phyloP scores from a whole-genome alignment of 2,329 filamentous ascomycete species.

The Fusarium sarcochroum region DNA sequence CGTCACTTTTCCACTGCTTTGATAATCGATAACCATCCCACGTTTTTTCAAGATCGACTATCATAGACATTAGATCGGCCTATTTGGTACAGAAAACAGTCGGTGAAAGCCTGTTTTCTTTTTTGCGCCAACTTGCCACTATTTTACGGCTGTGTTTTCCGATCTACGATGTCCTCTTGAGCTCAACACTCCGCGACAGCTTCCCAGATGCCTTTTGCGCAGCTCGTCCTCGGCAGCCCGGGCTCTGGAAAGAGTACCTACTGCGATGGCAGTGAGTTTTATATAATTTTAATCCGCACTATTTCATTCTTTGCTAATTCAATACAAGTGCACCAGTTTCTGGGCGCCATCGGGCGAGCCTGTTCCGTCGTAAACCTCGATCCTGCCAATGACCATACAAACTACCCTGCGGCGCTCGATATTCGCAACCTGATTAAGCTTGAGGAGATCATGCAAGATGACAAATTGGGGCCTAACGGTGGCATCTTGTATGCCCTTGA shows the following conservation, averaged over 20 bases:
- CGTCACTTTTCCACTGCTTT: slow-evolving; percentile 31
- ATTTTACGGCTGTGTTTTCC: neutral
- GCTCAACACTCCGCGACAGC: slow-evolving; percentile 26
- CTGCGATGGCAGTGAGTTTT: slow-evolving; percentile 86
- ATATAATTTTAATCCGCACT: neutral
- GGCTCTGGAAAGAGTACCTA: slow-evolving; percentile 98
- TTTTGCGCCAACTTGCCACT: slow-evolving; percentile 5
- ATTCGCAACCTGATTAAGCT: slow-evolving; percentile 90
- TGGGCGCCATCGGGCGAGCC: slow-evolving; percentile 93
- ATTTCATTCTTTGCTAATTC: slow-evolving; percentile 3
- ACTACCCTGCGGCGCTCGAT: slow-evolving; percentile 90
- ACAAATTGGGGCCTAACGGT: slow-evolving; percentile 91
- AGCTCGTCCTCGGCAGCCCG: slow-evolving; percentile 93
- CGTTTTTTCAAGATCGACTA: slow-evolving; percentile 12
- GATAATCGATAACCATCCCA: slow-evolving; percentile 17
- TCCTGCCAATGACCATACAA: slow-evolving; percentile 93
- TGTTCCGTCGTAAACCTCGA: slow-evolving; percentile 97
- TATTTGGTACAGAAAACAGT: slow-evolving; percentile 13
- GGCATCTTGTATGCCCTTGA: slow-evolving; percentile 94
- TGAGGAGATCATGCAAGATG: slow-evolving; percentile 94
- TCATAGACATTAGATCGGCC: neutral
- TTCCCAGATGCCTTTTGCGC: slow-evolving; percentile 71
- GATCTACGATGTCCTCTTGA: slow-evolving; percentile 48
- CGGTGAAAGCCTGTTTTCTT: slow-evolving; percentile 25
- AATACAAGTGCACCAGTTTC: slow-evolving; percentile 88